Percentiles rank a stretch among this genome's conserved stretches.
Evolutionary conservation across 176 grass and related monocot species (phyloP).

Genomic region (Cenchrus purpureus): DNA sequence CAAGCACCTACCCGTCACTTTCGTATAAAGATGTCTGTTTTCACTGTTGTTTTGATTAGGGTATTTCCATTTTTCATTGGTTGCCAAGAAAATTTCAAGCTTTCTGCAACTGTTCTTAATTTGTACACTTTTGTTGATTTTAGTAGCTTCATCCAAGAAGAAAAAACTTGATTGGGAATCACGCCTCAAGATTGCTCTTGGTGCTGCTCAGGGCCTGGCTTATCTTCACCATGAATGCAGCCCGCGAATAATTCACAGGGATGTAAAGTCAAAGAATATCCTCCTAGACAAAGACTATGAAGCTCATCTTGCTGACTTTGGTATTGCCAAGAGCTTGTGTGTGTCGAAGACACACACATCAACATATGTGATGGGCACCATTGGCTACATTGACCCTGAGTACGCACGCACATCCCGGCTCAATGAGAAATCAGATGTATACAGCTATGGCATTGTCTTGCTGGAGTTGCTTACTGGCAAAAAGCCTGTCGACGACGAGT

Average conservation of each 20-base stretch:
- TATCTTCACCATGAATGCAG: constrained; percentile 94
- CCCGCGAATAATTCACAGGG: constrained; percentile 84
- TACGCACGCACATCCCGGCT: constrained; percentile 84
- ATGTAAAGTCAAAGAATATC: constrained; percentile 94
- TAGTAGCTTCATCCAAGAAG: constrained; percentile 75
- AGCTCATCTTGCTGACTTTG: constrained; percentile 85
- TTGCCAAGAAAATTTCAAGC: not conserved
- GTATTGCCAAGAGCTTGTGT: constrained; percentile 88
- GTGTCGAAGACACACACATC: constrained; percentile 88
- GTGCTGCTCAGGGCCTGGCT: constrained; percentile 81
- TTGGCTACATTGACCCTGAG: constrained; percentile 94
- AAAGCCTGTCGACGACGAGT: constrained; percentile 85
- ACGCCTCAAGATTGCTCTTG: constrained; percentile 77
- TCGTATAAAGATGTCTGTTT: constrained; percentile 1
- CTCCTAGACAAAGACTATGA: constrained; percentile 84
- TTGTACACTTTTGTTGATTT: constrained; percentile 23
- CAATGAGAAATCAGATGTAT: constrained; percentile 92
- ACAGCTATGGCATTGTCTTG: constrained; percentile 86
- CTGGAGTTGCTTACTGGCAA: constrained; percentile 91
- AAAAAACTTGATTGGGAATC: constrained; percentile 76
- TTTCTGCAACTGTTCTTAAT: constrained; percentile 4
- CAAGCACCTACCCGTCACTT: constrained; percentile 34
- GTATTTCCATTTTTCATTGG: constrained; percentile 7
- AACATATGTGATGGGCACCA: constrained; percentile 95
- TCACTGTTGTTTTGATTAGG: constrained; percentile 23